Evolutionary conservation across 2,329 filamentous ascomycete species (phyloP), one percentile per base, ranked within the genome.

Genomic region (Penicillium sp.): DNA sequence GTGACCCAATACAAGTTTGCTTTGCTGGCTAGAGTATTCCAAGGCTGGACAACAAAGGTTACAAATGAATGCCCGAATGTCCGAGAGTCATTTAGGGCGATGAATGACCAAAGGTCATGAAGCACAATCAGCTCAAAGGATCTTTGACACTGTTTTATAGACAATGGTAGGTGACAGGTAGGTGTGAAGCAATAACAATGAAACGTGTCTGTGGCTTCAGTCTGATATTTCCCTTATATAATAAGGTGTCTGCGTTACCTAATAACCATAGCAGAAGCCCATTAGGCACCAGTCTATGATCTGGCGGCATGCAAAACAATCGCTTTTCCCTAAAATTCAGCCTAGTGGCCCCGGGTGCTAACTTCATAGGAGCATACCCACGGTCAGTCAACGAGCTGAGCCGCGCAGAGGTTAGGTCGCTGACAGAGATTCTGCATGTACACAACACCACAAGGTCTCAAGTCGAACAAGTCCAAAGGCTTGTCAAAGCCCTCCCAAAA

Each of bases 401-500:
- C 13, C 58, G 55, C 13, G 26, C 37, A 7, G 60, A 72, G 19
- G 10, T 69, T 37, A 61, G 49, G 48, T 50, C 58, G 53, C 61
- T 72, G 56, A 70, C 66, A 19, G 46, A 55, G 16, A 52, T 66
- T 9, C 54, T 72, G 19, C 62, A 61, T 49, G 5, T 14, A 42
- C 3, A 13, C 39, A 64, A 65, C 27, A 64, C 60, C 21, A 58
- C 50, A 16, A 35, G 19, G 14, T 33, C 46, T 1, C 64, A 62
- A 42, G 57, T n/a, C n/a, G 26, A 46, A 4, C 50, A 44, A 2
- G 56, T 63, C 3, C 61, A 57, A 39, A 19, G 44, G 4, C 26
- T 66, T 13, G 57, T 69, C 10, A 50, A 55, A 4, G 49, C 62
- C 1, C 29, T 69, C 1, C 61, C 67, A 1, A 65, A 60, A 31